A percentile compares a stretch with the other conserved stretches of the same genome.
phyloP scores from a whole-genome alignment of 1,139 yeast species.

The Yamadazyma diospyri region DNA sequence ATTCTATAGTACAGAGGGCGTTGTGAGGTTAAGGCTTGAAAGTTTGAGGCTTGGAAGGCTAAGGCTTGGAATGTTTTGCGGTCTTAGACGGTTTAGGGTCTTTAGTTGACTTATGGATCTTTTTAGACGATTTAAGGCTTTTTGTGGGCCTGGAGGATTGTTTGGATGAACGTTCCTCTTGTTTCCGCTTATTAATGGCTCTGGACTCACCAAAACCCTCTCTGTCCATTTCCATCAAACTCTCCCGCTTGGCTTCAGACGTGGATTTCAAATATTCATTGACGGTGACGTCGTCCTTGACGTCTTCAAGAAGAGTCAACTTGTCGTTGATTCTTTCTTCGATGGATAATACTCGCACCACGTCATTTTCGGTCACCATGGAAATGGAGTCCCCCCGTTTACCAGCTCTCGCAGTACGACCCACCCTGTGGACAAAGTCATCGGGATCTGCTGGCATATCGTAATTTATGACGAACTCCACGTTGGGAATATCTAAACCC shows the following conservation, averaged over 20 bases:
- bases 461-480: conserved; percentile 82
- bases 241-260: conserved; percentile 83
- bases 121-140: conserved; percentile 4
- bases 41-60: no score
- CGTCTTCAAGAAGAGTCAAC: conserved; percentile 66
- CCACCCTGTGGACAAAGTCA: conserved; percentile 96
- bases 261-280: conserved; percentile 64
- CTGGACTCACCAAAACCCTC: conserved; percentile 81
- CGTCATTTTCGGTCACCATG: conserved; percentile 81
- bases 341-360: conserved; percentile 74
- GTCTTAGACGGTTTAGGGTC: no score
- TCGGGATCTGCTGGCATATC: conserved; percentile 97
- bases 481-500: conserved; percentile 95
- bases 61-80: no score
- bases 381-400: conserved; percentile 56
- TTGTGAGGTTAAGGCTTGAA: no score
- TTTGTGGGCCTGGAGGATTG: no score
- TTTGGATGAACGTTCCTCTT: conserved; percentile 4
- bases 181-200: conserved; percentile 50
- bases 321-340: conserved; percentile 80
- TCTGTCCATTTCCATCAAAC: conserved; percentile 88
- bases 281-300: conserved; percentile 74
- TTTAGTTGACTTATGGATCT: no score
- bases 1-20: no score
- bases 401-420: conserved; percentile 99